Conservation (phyloP, 2,329 filamentous ascomycete species). For the Fusarium sp. region DNA sequence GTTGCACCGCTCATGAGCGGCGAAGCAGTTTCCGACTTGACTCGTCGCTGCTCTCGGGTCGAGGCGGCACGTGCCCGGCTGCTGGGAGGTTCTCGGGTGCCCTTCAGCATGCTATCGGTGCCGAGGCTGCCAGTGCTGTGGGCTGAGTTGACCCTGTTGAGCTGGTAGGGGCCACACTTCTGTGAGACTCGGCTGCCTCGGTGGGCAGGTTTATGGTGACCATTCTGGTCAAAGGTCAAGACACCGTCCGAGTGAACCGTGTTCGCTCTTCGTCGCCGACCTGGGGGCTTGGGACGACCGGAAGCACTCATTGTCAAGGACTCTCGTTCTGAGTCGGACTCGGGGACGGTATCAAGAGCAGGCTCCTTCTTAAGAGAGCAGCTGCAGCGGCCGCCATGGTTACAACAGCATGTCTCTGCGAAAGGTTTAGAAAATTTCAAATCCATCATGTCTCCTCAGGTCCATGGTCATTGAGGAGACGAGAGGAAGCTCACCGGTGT, state of each 20-base stretch:
- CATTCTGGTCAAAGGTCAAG: conserved; percentile 72
- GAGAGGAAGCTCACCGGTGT: conserved; percentile 64
- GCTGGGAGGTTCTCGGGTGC: conserved; percentile 50
- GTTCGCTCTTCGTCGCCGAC: conserved; percentile 68
- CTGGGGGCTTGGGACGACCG: conserved; percentile 55
- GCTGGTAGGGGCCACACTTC: conserved; percentile 72
- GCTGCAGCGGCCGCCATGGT: conserved; percentile 75
- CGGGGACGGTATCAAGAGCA: conserved; percentile 71
- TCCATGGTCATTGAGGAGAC: conserved; percentile 13
- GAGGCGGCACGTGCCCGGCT: conserved; percentile 52
- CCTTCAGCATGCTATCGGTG: conserved; percentile 55
- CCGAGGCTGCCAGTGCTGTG: conserved; percentile 64
- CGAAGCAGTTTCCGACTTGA: conserved; percentile 72
- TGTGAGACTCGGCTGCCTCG: conserved; percentile 72
- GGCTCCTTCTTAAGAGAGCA: conserved; percentile 74
- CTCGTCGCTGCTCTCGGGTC: conserved; percentile 62
- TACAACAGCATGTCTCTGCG: conserved; percentile 76
- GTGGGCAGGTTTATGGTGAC: conserved; percentile 72
- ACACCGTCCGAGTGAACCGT: conserved; percentile 71
- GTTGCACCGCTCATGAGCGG: conserved; percentile 64
- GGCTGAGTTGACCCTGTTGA: conserved; percentile 69
- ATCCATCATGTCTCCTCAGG: conserved; percentile 15
- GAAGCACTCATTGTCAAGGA: conserved; percentile 43
- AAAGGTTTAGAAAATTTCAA: conserved; percentile 31
- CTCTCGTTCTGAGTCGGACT: conserved; percentile 70